Conservation (phyloP, 208 protist genomes). For the Wallacemonas sp. region DNA sequence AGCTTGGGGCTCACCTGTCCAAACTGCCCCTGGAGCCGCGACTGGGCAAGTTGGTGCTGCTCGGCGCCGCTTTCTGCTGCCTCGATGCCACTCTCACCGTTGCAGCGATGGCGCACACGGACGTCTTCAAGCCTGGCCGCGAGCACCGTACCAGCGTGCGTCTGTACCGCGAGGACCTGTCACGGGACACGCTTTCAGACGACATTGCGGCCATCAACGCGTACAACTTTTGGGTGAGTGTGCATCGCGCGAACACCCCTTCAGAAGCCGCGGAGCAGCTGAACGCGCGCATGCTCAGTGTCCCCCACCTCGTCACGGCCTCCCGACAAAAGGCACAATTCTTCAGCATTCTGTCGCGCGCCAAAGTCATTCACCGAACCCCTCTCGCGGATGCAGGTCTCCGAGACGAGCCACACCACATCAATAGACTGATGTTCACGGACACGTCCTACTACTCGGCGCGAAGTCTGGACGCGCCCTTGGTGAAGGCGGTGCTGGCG, state of each 20-base stretch:
- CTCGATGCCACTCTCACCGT: conserved; percentile 94
- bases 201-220: conserved; percentile 83
- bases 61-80: conserved; percentile 89
- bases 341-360: conserved; percentile 52
- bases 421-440: conserved; percentile 44
- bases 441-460: conserved; percentile 59
- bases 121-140: conserved; percentile 62
- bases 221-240: conserved; percentile 88
- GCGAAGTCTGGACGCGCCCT: conserved; percentile 54
- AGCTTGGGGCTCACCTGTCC: conserved; percentile 81
- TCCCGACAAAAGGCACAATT: conserved; percentile 80
- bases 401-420: too few species aligned
- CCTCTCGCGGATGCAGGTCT: background rate
- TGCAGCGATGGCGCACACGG: conserved; percentile 62
- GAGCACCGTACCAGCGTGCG: conserved; percentile 57
- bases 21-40: conserved; percentile 72
- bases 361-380: conserved; percentile 40
- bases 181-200: conserved; percentile 78
- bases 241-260: conserved; percentile 37
- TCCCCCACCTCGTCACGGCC: conserved; percentile 50
- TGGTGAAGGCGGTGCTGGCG: conserved; percentile 71
- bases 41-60: conserved; percentile 92
- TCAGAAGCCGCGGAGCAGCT: conserved; percentile 41
- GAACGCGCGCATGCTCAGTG: conserved; percentile 59
- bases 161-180: conserved; percentile 76